Evolutionary conservation across 495 filamentous ascomycete genomes (phyloP).

Genomic region (Terfezia boudieri): DNA sequence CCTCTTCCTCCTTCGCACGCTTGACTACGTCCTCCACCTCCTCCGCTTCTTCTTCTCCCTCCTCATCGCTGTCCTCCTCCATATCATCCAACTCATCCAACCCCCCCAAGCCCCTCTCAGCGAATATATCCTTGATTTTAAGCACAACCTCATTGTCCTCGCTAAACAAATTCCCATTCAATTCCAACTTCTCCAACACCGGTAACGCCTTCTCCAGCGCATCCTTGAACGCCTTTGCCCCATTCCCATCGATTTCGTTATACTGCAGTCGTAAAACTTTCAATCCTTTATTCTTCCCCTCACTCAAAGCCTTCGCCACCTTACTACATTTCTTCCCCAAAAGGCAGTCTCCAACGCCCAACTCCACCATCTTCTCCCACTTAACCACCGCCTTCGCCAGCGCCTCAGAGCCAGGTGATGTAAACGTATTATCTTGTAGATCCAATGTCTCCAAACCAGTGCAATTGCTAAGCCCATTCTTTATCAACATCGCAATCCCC

Average conservation of each 20-base stretch:
- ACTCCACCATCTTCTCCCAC: conserved; percentile 57
- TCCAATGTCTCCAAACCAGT: conserved; percentile 49
- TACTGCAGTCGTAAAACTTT: conserved; percentile 69
- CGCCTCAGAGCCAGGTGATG: conserved; percentile 51
- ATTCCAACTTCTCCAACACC: conserved; percentile 31
- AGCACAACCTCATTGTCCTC: conserved; percentile 40
- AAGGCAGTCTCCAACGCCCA: conserved; percentile 77
- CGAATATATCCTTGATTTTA: conserved; percentile 48
- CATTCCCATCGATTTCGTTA: conserved; percentile 68
- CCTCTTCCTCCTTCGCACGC: conserved; percentile 7
- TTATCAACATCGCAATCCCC: conserved; percentile 57
- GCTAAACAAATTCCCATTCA: conserved; percentile 80
- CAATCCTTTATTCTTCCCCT: conserved; percentile 54
- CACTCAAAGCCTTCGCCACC: conserved; percentile 46
- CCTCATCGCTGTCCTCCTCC: conserved; percentile 40
- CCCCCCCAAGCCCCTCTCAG: conserved; percentile 54
- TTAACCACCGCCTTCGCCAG: conserved; percentile 46
- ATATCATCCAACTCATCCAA: conserved; percentile 69
- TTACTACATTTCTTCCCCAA: conserved; percentile 55
- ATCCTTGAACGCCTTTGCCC: conserved; percentile 43
- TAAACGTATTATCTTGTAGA: conserved; percentile 96
- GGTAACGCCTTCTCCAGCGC: conserved; percentile 23
- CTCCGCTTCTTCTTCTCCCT: conserved; percentile 36
- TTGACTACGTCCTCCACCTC: conserved; percentile 50
- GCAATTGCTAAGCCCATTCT: conserved; percentile 48